These are phyloP conservation scores for Penicillium manginii DNA, from an alignment of 495 filamentous ascomycete species.

Conservation along the genomic window DNA sequence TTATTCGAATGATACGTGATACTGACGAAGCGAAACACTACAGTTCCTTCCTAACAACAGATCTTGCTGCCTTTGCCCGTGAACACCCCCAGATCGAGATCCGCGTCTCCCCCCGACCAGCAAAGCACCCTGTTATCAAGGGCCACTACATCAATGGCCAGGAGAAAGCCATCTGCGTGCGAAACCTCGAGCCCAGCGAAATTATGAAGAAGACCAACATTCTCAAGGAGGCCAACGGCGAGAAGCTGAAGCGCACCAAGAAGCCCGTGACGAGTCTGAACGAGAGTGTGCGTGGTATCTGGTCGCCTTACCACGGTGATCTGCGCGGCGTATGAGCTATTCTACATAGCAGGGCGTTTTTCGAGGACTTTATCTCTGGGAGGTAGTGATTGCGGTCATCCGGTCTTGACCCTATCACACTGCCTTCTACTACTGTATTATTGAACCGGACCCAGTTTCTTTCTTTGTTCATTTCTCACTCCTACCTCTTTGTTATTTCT, in stretches of 20 bases:
- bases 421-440: slow-evolving; percentile 35
- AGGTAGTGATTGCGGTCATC: slow-evolving; percentile 20
- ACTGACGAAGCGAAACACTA: neutral
- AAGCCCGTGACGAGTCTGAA: slow-evolving; percentile 87
- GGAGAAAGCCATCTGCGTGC: slow-evolving; percentile 84
- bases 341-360: slow-evolving; percentile 24
- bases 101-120: slow-evolving; percentile 82
- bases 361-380: slow-evolving; percentile 24
- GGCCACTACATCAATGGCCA: slow-evolving; percentile 90
- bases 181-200: slow-evolving; percentile 79
- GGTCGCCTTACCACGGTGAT: slow-evolving; percentile 87
- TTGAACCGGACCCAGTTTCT: slow-evolving; percentile 30
- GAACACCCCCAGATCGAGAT: slow-evolving; percentile 90
- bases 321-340: slow-evolving; percentile 44
- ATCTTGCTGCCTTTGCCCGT: slow-evolving; percentile 75
- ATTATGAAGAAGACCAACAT: slow-evolving; percentile 80
- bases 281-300: slow-evolving; percentile 91
- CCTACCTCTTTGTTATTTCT: slow-evolving; percentile 15
- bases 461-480: slow-evolving; percentile 16
- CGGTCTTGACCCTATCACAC: slow-evolving; percentile 5
- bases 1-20: slow-evolving; percentile 4
- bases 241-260: slow-evolving; percentile 77
- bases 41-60: slow-evolving; percentile 78
- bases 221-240: slow-evolving; percentile 80
- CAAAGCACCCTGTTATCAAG: slow-evolving; percentile 82